Conservation (phyloP, 805 yeast species). For the Millerago galiae region DNA sequence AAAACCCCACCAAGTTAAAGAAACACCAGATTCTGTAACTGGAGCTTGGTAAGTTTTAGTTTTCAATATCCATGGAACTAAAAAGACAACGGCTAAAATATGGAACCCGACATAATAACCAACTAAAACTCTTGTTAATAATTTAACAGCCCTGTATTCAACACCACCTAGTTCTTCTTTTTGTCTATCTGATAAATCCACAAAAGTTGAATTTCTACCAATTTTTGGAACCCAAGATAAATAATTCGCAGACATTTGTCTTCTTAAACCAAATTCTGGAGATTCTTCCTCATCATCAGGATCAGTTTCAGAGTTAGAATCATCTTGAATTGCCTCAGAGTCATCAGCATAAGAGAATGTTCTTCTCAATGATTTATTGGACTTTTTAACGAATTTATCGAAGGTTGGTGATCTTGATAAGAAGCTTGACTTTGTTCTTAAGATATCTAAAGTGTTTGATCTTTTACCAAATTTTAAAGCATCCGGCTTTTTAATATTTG, state of each 20-base stretch:
- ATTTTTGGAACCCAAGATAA: slow-evolving; percentile 87
- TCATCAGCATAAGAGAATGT: slow-evolving; percentile 22
- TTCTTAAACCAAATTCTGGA: slow-evolving; percentile 26
- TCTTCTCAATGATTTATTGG: slow-evolving; percentile 25
- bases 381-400: slow-evolving; percentile 33
- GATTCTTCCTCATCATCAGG: slow-evolving; percentile 21
- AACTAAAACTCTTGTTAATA: slow-evolving; percentile 59
- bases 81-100: slow-evolving; percentile 41
- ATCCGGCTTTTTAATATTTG: slow-evolving; percentile 30
- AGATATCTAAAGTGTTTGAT: slow-evolving; percentile 42
- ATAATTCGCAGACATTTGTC: slow-evolving; percentile 52
- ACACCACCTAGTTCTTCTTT: slow-evolving; percentile 96
- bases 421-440: slow-evolving; percentile 16
- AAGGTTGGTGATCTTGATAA: slow-evolving; percentile 41
- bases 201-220: slow-evolving; percentile 90
- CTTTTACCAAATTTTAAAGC: slow-evolving; percentile 34
- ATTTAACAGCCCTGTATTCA: slow-evolving; percentile 84
- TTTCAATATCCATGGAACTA: slow-evolving; percentile 56
- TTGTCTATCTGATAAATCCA: slow-evolving; percentile 72
- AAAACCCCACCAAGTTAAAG: slow-evolving; percentile 91
- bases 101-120: slow-evolving; percentile 75
- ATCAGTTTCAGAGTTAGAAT: background rate
- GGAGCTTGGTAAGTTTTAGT: slow-evolving; percentile 35
- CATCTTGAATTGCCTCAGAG: slow-evolving; percentile 7
- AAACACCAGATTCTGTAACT: slow-evolving; percentile 50